These are phyloP conservation scores for Saccharomycopsis babjevae DNA, from an alignment of 805 yeast species.

Conservation along the genomic window DNA sequence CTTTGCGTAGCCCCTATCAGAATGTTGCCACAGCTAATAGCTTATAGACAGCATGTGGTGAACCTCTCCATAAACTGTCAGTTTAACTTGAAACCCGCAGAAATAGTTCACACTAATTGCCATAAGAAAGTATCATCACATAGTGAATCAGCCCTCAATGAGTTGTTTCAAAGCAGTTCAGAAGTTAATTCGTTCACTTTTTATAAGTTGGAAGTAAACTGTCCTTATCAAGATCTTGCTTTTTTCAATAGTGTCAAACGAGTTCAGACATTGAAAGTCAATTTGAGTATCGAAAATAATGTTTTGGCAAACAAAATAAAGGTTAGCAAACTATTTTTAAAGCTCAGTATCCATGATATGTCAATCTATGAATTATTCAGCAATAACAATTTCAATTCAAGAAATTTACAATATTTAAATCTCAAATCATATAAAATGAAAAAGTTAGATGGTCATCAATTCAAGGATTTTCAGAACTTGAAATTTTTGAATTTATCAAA, in stretches of 20 bases:
- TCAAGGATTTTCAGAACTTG: constrained; percentile 1
- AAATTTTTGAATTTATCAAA: background rate
- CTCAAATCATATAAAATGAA: background rate
- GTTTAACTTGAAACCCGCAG: background rate
- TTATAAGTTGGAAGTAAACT: background rate
- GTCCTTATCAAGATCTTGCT: background rate
- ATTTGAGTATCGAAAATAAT: background rate
- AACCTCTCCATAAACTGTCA: background rate
- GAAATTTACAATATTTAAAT: background rate
- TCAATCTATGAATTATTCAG: background rate
- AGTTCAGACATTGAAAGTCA: background rate
- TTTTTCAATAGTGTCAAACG: background rate
- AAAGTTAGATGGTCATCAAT: constrained; percentile 4
- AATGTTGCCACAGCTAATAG: background rate
- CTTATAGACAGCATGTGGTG: background rate
- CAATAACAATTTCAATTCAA: background rate
- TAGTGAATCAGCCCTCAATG: background rate
- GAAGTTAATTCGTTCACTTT: background rate
- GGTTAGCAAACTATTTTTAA: background rate
- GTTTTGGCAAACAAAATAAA: background rate
- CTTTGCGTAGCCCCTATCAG: background rate
- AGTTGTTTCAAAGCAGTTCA: background rate
- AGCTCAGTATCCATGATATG: background rate
- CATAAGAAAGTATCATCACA: background rate
- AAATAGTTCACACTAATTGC: background rate